Percentiles rank a stretch among this genome's conserved stretches.
phyloP scores from a whole-genome alignment of 2,329 filamentous ascomycete species.

The Dactylonectria estremocensis region DNA sequence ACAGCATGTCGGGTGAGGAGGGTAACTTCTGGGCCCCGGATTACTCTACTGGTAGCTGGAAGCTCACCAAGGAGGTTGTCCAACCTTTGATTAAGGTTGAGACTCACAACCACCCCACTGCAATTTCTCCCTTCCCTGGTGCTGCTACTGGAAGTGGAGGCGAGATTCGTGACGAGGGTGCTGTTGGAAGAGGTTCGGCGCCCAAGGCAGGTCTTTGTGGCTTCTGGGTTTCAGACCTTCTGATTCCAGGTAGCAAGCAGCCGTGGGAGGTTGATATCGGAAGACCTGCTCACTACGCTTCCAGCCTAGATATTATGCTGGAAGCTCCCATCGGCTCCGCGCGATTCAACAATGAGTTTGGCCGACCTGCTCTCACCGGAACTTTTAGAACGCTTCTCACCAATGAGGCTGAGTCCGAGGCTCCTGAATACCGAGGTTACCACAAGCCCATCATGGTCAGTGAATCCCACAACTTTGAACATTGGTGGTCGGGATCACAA shows the following conservation, averaged over 20 bases:
- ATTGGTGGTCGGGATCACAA: not conserved
- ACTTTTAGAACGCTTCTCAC: slow-evolving; percentile 93
- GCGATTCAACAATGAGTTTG: slow-evolving; percentile 98
- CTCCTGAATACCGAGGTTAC: slow-evolving; percentile 85
- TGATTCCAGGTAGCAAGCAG: slow-evolving; percentile 85
- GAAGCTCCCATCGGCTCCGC: slow-evolving; percentile 96
- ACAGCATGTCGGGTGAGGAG: slow-evolving; percentile 55
- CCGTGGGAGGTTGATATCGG: slow-evolving; percentile 96
- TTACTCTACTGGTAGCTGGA: slow-evolving; percentile 89
- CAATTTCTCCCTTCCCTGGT: slow-evolving; percentile 92
- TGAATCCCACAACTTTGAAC: not conserved
- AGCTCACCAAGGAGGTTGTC: slow-evolving; percentile 85
- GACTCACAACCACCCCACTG: slow-evolving; percentile 97
- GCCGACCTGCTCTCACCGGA: slow-evolving; percentile 87
- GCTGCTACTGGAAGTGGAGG: slow-evolving; percentile 96
- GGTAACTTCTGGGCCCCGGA: slow-evolving; percentile 85
- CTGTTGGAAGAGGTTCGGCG: slow-evolving; percentile 91
- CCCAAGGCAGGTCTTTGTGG: slow-evolving; percentile 94
- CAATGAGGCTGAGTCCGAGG: slow-evolving; percentile 61
- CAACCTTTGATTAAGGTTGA: slow-evolving; percentile 96
- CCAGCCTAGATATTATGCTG: slow-evolving; percentile 96
- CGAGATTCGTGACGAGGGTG: slow-evolving; percentile 95
- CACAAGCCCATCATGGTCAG: slow-evolving; percentile 93
- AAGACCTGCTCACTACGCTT: slow-evolving; percentile 91
- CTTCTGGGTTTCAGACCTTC: slow-evolving; percentile 94